Evolutionary conservation across 768 basidiomycete species (phyloP), one percentile per base, ranked within the genome.

Genomic region (Hericium alpestre): DNA sequence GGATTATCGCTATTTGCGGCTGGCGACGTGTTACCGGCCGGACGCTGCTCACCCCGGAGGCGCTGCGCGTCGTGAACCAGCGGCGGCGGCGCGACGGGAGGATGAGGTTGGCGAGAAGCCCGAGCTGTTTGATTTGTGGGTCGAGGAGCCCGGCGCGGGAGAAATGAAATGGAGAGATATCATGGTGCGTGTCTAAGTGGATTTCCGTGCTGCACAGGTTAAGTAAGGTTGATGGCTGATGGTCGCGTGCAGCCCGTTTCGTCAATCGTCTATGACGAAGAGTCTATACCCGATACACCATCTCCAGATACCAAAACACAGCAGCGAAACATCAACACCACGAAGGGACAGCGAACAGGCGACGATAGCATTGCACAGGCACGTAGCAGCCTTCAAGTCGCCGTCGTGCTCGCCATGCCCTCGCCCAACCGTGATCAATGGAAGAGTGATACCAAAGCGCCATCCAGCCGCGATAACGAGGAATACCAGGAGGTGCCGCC

Each of bases 381-480:
- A 16, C 3, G 8, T 6, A n/a, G 43, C 16, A 23, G 10, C 12
- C 32, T 63, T 20, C 60, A 56, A 25, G 53, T 59, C 25, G 60
- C 62, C 20, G 53, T 63, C 38, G 39, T 63, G 23, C 53, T 63
- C 16, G 57, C 56, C 22, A 63, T 63, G 62, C 62, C 62, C n/a
- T 58, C 62, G 15, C 55, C 53, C 5, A 51, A 20, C 23, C 49
- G 25, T 20, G 8, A 51, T 18, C n/a, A 16, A n/a, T 51, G 49
- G 43, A 46, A 51, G 2, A 23, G 22, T 22, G 49, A 51, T 51
- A 51, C 49, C 22, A 23, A 51, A n/a, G 27, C 11, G 15, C 49
- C 8, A 11, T 22, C 20, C 12, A 4, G 49, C 49, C 1, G 20
- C 6, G 49, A 51, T 22, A 13, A 12, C 16, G 18, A 25, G 2